Evolutionary conservation across 1,139 yeast species (phyloP), one percentile per base, ranked within the genome.

Genomic region (Diutina ranongensis): DNA sequence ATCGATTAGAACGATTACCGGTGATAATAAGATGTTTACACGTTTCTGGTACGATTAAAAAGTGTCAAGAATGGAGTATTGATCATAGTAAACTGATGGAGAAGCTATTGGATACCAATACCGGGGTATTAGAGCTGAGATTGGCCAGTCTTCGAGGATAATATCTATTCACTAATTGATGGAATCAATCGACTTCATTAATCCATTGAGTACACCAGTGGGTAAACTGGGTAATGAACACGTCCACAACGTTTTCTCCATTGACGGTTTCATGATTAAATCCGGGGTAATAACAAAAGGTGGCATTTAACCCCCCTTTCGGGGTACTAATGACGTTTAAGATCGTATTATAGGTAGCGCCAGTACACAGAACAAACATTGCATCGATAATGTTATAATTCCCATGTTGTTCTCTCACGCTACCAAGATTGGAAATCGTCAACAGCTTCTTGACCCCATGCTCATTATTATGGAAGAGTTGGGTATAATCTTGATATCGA

Each of bases 21-120:
- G 78, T 81, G 9, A 72, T 83, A 4, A 60, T 88, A 8, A 69
- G 80, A 47, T 80, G 86, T 36, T 64, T 75, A 2, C 82, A 84
- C 50, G 80, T 86, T 0, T 81, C 95, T 55, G 97, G 97, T 0
- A 88, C 97, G 0, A 88, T 92, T 42, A 83, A 81, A 58, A 87
- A 87, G 57, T 75, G 94, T 55, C 94, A 88, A 58, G 74, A 79
- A 53, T 76, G 68, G 50, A 82, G 83, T 0, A 73, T 80, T 50
- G 54, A 67, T 54, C 60, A 74, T 50, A 72, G 69, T 47, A 56
- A 60, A 41, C 19, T 4, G 20, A 4, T 38, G 32, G 32, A 31
- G 13, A 12, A 5, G 4, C 34, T 10, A 4, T 12, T 31, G 7
- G 34, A 12, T 10, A 4, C 13, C 4, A n/a, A 31, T 12, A 4